These are phyloP conservation scores for Thermothielavioides terrestris DNA, from an alignment of 495 filamentous ascomycete genomes.

Conservation along the genomic window DNA sequence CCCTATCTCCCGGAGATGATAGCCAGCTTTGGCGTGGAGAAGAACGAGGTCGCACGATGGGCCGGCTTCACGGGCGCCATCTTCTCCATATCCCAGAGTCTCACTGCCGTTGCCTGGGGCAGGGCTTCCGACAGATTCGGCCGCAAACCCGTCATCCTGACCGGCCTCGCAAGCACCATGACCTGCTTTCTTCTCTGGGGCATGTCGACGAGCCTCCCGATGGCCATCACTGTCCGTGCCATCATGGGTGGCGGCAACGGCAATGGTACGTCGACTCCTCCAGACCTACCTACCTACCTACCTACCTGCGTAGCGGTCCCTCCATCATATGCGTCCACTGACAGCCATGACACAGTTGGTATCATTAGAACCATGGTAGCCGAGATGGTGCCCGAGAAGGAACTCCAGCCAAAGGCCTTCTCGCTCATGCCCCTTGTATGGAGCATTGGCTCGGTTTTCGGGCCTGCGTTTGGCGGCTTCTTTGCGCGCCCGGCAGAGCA, in stretches of 20 bases:
- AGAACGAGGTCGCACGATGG: conserved; percentile 68
- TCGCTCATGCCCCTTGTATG: conserved; percentile 78
- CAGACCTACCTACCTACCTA: too few relatives aligned
- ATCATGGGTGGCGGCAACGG: conserved; percentile 60
- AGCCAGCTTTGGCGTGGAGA: conserved; percentile 63
- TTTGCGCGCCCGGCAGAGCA: conserved; percentile 71
- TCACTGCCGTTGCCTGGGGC: conserved; percentile 75
- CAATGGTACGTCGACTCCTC: conserved; percentile 39
- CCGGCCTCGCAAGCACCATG: conserved; percentile 66
- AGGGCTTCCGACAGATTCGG: conserved; percentile 63
- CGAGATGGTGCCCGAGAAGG: conserved; percentile 70
- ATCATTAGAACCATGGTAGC: conserved; percentile 64
- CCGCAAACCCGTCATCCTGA: conserved; percentile 65
- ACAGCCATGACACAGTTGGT: conserved; percentile 40
- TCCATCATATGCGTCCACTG: too few relatives aligned
- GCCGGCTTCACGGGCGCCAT: conserved; percentile 62
- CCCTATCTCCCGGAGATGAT: conserved; percentile 93
- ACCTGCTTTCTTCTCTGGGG: conserved; percentile 63
- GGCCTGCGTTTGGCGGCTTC: conserved; percentile 77
- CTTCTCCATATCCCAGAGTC: conserved; percentile 63
- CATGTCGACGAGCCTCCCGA: conserved; percentile 60
- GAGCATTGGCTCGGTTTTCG: conserved; percentile 78
- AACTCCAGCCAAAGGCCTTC: conserved; percentile 74
- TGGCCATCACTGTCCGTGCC: conserved; percentile 61
- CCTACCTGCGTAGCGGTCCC: too few relatives aligned